phyloP scores from a whole-genome alignment of 2,329 filamentous ascomycete genomes.

The Colletotrichum sansevieriae region DNA sequence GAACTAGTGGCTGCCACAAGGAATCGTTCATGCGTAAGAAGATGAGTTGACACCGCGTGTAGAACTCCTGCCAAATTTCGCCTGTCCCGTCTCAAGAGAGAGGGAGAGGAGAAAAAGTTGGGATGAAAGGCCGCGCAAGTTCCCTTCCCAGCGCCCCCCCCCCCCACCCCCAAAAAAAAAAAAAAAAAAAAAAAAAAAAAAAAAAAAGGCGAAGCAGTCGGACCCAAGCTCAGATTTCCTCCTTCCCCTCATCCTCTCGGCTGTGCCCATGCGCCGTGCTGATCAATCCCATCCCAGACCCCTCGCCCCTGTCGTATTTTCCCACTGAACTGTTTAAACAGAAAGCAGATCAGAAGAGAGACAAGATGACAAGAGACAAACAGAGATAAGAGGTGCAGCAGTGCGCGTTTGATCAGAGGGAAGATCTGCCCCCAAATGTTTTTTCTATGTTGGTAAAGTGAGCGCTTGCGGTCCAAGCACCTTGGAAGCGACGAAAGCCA shows the following conservation, averaged over 20 bases:
- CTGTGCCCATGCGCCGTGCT: slow-evolving; percentile 32
- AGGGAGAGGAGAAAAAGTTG: not conserved
- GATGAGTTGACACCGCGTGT: slow-evolving; percentile 8
- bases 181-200: no score
- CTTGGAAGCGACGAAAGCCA: not conserved
- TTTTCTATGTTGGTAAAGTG: not conserved
- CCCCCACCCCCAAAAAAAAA: no score
- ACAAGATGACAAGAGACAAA: not conserved
- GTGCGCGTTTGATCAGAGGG: slow-evolving; percentile 21
- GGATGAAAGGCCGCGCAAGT: slow-evolving; percentile 35
- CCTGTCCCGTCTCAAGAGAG: slow-evolving; percentile 2
- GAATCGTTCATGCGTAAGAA: slow-evolving; percentile 21
- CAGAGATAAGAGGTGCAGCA: slow-evolving; percentile 12
- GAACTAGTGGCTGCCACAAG: not conserved
- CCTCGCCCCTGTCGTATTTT: not conserved
- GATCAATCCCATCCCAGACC: slow-evolving; percentile 17
- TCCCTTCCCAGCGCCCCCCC: no score
- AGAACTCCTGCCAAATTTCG: slow-evolving; percentile 28
- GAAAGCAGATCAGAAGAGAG: not conserved
- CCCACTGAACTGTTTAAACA: not conserved
- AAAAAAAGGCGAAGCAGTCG: slow-evolving; percentile 25
- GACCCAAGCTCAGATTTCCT: not conserved
- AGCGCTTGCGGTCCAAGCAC: not conserved
- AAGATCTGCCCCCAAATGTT: not conserved
- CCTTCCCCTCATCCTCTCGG: slow-evolving; percentile 25